Evolutionary conservation across 1,284 basidiomycete species (phyloP).

Genomic region (Xerocomus nothofagi): DNA sequence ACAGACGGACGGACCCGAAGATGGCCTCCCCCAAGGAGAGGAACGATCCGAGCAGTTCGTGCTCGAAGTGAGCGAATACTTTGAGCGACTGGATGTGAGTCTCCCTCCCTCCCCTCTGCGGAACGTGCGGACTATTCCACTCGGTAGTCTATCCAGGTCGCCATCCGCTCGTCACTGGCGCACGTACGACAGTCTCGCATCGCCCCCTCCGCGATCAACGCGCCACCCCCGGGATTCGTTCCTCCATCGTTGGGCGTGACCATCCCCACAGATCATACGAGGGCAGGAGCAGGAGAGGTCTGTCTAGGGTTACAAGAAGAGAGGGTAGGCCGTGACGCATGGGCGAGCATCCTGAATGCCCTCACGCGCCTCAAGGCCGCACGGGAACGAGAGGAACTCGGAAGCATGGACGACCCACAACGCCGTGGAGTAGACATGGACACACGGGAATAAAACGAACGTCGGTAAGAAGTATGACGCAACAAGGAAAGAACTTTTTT

Average conservation of each 20-base stretch:
- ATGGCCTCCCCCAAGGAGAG: slow-evolving; percentile 70
- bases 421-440: slow-evolving; percentile 18
- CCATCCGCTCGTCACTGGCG: slow-evolving; percentile 73
- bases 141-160: slow-evolving; percentile 64
- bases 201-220: slow-evolving; percentile 77
- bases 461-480: slow-evolving; percentile 10
- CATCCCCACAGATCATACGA: slow-evolving; percentile 49
- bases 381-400: slow-evolving; percentile 32
- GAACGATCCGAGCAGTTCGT: slow-evolving; percentile 83
- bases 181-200: slow-evolving; percentile 81
- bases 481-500: neutral
- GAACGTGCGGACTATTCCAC: neutral
- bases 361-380: slow-evolving; percentile 59
- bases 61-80: slow-evolving; percentile 79
- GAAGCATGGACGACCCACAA: slow-evolving; percentile 8
- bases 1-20: slow-evolving; percentile 67
- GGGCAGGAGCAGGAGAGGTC: slow-evolving; percentile 27
- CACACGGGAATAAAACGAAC: slow-evolving; percentile 21
- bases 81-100: slow-evolving; percentile 75
- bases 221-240: slow-evolving; percentile 67
- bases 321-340: slow-evolving; percentile 71
- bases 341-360: slow-evolving; percentile 69
- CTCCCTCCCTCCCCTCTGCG: no score
- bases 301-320: slow-evolving; percentile 74
- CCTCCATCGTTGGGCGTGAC: slow-evolving; percentile 78